Base-by-base conservation (phyloP, 805 yeast genomes). In the Nematodospora valgi region DNA sequence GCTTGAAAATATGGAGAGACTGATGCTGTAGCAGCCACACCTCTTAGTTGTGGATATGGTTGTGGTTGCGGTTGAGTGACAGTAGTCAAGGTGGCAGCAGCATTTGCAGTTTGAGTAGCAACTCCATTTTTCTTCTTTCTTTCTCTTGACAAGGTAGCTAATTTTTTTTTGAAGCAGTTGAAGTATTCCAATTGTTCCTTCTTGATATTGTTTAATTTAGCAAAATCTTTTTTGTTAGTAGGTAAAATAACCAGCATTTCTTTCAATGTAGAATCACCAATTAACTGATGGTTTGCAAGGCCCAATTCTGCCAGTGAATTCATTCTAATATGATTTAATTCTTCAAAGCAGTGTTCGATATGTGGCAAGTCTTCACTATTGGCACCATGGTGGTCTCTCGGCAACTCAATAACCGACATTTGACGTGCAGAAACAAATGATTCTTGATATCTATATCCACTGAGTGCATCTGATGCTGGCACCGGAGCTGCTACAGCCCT, bases 211-310 rank as follows among this genome's bases (percentile, higher is more conserved):
- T 48, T 53, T 31, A 77, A 46, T 32, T 48, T 52, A 5, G 62
- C 54, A 51, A 64, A 82, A 26, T 68, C 81, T 12, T 48, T 52
- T 29, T 68, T 68, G 11, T 67, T 70, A 2, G 66, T 62, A 1
- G 88, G 87, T 21, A 81, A 59, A 32, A 58, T 62, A 13, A 52
- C 43, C 0, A 85, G 77, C 78, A 81, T 71, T 28, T 76, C 79
- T 40, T 68, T 66, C 38, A 80, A 50, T 0, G 77, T 45, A 2
- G n/a, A n/a, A n/a, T n/a, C n/a, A n/a, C n/a, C n/a, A n/a, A n/a
- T n/a, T n/a, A n/a, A n/a, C n/a, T n/a, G n/a, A n/a, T n/a, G n/a
- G n/a, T n/a, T n/a, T n/a, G n/a, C n/a, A n/a, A n/a, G n/a, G n/a
- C n/a, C n/a, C n/a, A n/a, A n/a, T n/a, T n/a, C n/a, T n/a, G n/a